Percentiles rank a stretch among this genome's conserved stretches.
Conservation (phyloP, 768 basidiomycete genomes). For the Lyophyllum shimeji region DNA sequence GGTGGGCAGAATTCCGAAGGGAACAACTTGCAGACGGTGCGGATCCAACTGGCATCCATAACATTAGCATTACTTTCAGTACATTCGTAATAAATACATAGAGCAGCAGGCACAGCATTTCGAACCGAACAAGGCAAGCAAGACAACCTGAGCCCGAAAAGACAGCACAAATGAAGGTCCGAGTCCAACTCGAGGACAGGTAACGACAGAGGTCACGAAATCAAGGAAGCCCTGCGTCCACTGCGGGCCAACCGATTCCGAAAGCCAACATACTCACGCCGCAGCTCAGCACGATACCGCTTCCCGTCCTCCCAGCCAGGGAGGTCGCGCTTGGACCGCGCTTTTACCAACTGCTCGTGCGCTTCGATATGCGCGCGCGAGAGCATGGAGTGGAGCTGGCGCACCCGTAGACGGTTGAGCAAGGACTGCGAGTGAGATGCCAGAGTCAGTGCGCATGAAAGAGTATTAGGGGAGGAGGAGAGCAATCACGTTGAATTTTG, state of each 20-base stretch:
- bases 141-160: not conserved
- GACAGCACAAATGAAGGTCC: not conserved
- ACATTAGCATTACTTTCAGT: not conserved
- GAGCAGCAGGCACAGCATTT: not conserved
- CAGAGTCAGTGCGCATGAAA: not conserved
- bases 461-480: not conserved
- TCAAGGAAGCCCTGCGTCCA: conserved; percentile 10
- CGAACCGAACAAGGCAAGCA: not conserved
- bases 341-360: conserved; percentile 21
- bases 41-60: not conserved
- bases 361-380: conserved; percentile 30
- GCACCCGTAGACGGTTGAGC: conserved; percentile 33
- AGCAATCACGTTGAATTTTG: conserved; percentile 33
- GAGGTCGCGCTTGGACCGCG: conserved; percentile 27
- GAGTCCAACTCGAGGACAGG: no score
- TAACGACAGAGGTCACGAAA: not conserved
- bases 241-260: conserved; percentile 12
- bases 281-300: conserved; percentile 28
- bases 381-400: conserved; percentile 31
- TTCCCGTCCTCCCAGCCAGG: conserved; percentile 34
- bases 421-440: conserved; percentile 8
- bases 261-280: conserved; percentile 26
- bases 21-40: no score
- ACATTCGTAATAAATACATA: not conserved
- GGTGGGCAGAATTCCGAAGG: not conserved